Evolutionary conservation across 2,329 filamentous ascomycete genomes (phyloP), one percentile per base, ranked within the genome.

Genomic region (Didymella pomorum): DNA sequence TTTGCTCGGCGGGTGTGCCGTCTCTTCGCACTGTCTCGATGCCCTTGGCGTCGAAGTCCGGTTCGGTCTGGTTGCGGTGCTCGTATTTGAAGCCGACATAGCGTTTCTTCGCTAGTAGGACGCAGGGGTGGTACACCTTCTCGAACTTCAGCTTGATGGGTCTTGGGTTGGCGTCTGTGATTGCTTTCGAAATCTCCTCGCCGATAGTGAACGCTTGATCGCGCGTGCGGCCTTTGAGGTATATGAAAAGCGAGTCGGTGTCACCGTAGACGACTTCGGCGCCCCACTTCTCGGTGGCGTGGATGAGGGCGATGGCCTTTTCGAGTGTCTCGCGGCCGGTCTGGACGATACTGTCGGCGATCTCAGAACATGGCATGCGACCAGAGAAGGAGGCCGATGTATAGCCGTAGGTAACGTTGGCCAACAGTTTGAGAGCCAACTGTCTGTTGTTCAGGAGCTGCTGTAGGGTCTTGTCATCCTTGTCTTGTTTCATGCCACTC

Each of bases 21-120:
- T 99, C 95, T 47, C 95, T 87, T 1, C 96, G 88, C 8, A 99
- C 94, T 0, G 96, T 99, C 80, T 99, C 96, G 63, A 98, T 99
- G 28, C 96, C 95, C 77, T 99, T 99, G 56, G 95, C 96, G 74
- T 99, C 96, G 65, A 98, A 98, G 1, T 96, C 91, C 0, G 95
- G 94, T 64, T 88, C 87, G 9, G 76, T 80, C 72, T 99, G 95
- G 16, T 84, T 82, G 35, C 85, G 86, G 65, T 83, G 86, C 73
- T 99, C 95, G 79, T 96, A 99, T 75, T 97, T 97, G 82, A 97
- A 97, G 6, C 96, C 96, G 4, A 98, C 96, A 69, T 99, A 99
- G 54, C 95, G 90, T 74, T 99, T 99, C 80, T 99, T 99, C 18
- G 96, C 93, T 0, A 99, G 84, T 4, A 99, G 83, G 0, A 98